Percentiles rank a stretch among this genome's conserved stretches.
Conservation (phyloP, 2,329 filamentous ascomycete species). For the Teratosphaeria nubilosa region DNA sequence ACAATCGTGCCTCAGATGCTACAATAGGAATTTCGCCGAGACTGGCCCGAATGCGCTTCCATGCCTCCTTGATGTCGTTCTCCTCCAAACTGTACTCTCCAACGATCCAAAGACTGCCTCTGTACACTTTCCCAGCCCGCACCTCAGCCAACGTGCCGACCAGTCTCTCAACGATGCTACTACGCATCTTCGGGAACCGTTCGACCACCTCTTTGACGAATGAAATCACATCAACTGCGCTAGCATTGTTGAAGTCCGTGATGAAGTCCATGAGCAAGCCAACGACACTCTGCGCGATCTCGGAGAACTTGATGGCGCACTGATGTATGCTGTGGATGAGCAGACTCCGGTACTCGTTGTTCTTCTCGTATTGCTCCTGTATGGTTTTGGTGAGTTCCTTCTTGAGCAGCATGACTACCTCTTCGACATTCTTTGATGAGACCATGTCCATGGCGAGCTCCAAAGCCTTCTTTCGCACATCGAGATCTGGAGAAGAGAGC, state of each 20-base stretch:
- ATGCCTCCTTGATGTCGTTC: conserved; percentile 88
- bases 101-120: conserved; percentile 93
- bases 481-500: conserved; percentile 87
- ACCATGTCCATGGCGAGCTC: conserved; percentile 93
- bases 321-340: conserved; percentile 96
- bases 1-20: conserved; percentile 80
- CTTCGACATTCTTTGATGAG: conserved; percentile 96
- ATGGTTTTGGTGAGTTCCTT: conserved; percentile 97
- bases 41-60: conserved; percentile 90
- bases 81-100: conserved; percentile 94
- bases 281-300: conserved; percentile 93
- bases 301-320: conserved; percentile 97
- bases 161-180: conserved; percentile 76
- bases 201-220: conserved; percentile 99
- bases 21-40: conserved; percentile 95
- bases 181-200: conserved; percentile 84
- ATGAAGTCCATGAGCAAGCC: conserved; percentile 98
- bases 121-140: conserved; percentile 91
- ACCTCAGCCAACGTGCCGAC: conserved; percentile 89
- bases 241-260: conserved; percentile 93
- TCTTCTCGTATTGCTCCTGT: conserved; percentile 98
- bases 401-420: conserved; percentile 90
- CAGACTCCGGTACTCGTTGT: conserved; percentile 85
- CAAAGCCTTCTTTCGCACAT: conserved; percentile 86
- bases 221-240: conserved; percentile 92